Base-by-base conservation (phyloP, 139 green algal genomes). In the Pycnococcus provasolii region DNA sequence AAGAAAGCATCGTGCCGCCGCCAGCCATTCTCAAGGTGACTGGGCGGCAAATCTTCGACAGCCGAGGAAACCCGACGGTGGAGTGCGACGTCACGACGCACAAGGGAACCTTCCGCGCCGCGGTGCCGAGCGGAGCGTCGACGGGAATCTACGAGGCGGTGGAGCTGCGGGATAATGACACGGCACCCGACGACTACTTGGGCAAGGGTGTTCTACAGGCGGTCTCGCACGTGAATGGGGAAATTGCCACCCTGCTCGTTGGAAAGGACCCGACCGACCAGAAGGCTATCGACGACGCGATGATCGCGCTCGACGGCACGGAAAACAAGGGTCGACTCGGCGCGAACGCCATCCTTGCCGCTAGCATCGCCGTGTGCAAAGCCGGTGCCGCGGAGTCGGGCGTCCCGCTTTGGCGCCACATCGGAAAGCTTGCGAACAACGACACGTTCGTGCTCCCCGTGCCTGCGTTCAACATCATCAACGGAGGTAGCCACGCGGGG, bases 391-490 rank as follows among this genome's bases (percentile, higher is more conserved):
- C 85, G 15, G 88, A 95, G 80, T 94, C 94, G 84, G 86, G 83
- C 44, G 68, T 98, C 15, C 94, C 94, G 2, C 84, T 99, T 70
- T 99, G 95, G 85, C 88, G 80, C 63, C 77, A 85, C 73, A 73
- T 85, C 48, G 62, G 67, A 52, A 67, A 84, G 8, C 59, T 85
- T 42, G 77, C 79, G 42, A 73, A 73, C n/a, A 85, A 81, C 43
- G 9, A 41, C 8, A 66, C 60, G 67, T 50, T 73, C 13, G 58
- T 71, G 15, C 89, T 99, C 77, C 94, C 94, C 2, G 94, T 99
- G 62, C 94, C 94, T 37, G 84, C 86, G 43, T 96, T 99, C 86
- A 99, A 99, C 82, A 94, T 99, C 70, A 97, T 99, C 85, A 99
- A 99, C 73, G 94, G 94, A 53, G 91, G 93, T 60, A 86, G 79